Conservation (phyloP, 129 eudicot genomes). For the Gnaphalium uliginosum region DNA sequence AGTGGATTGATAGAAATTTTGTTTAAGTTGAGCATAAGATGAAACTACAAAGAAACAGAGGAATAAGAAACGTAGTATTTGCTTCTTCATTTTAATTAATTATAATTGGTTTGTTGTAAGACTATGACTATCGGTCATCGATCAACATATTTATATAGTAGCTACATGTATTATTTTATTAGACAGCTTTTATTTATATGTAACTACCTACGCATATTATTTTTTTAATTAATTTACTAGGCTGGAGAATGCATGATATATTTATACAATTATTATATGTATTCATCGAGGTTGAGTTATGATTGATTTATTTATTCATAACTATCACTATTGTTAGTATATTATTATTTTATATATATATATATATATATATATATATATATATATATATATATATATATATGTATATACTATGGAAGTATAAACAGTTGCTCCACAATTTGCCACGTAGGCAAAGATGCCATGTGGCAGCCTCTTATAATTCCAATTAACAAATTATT, state of each 20-base stretch:
- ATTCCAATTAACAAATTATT: too few relatives aligned
- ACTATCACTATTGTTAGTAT: too few relatives aligned
- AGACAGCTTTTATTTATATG: too few relatives aligned
- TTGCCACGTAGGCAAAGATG: too few relatives aligned
- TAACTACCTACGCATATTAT: not conserved
- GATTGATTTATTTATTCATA: not conserved
- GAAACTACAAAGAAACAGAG: slow-evolving; percentile 36
- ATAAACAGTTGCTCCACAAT: too few relatives aligned
- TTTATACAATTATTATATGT: not conserved
- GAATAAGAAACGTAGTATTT: slow-evolving; percentile 33
- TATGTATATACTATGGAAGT: too few relatives aligned
- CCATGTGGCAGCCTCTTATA: too few relatives aligned
- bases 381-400: too few relatives aligned
- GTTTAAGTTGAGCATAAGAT: slow-evolving; percentile 55
- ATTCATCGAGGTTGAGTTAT: not conserved
- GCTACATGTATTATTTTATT: not conserved
- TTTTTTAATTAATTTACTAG: not conserved
- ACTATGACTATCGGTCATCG: slow-evolving; percentile 17
- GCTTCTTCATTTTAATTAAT: slow-evolving; percentile 27
- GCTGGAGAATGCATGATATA: not conserved
- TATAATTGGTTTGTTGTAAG: slow-evolving; percentile 16
- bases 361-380: too few relatives aligned
- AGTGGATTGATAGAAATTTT: slow-evolving; percentile 54
- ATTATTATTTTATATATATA: too few relatives aligned
- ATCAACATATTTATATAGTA: not conserved